Evolutionary conservation across 2,329 filamentous ascomycete species (phyloP).

Genomic region (Trichoderma sp.): DNA sequence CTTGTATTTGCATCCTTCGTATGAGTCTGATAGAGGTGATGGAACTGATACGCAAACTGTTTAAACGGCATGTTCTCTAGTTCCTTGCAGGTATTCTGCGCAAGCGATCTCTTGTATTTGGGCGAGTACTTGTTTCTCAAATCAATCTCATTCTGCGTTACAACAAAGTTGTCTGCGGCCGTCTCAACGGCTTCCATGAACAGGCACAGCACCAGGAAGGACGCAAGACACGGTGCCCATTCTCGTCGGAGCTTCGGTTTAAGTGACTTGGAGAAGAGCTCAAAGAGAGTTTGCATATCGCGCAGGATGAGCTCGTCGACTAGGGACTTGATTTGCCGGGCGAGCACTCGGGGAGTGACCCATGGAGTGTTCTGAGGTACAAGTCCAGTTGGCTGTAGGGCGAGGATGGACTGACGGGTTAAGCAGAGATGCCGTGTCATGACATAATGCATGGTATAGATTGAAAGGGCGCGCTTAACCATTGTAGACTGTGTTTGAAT

Average conservation of each 20-base stretch:
- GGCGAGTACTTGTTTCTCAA: slow-evolving; percentile 42
- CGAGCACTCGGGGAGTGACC: slow-evolving; percentile 56
- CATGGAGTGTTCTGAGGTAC: slow-evolving; percentile 47
- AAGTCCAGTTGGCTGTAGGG: slow-evolving; percentile 45
- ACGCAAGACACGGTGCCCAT: slow-evolving; percentile 59
- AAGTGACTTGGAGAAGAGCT: slow-evolving; percentile 54
- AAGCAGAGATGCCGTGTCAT: slow-evolving; percentile 58
- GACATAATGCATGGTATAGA: slow-evolving; percentile 60
- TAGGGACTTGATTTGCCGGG: slow-evolving; percentile 59
- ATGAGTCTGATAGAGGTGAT: slow-evolving; percentile 61
- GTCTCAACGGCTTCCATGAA: slow-evolving; percentile 61
- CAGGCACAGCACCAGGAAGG: slow-evolving; percentile 58
- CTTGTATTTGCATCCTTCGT: slow-evolving; percentile 49
- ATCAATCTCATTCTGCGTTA: slow-evolving; percentile 53
- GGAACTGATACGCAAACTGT: slow-evolving; percentile 62
- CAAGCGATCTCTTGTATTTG: slow-evolving; percentile 45
- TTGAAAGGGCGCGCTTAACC: slow-evolving; percentile 54
- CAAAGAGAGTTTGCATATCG: slow-evolving; percentile 55
- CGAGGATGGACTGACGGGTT: slow-evolving; percentile 46
- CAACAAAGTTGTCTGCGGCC: slow-evolving; percentile 54
- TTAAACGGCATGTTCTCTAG: slow-evolving; percentile 62
- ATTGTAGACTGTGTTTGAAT: slow-evolving; percentile 44
- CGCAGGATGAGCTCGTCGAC: slow-evolving; percentile 56
- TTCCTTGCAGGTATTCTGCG: slow-evolving; percentile 51
- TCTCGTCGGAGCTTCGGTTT: slow-evolving; percentile 56